Base-by-base conservation (phyloP, 2,329 filamentous ascomycete genomes). In the Hymenoscyphus albidus region DNA sequence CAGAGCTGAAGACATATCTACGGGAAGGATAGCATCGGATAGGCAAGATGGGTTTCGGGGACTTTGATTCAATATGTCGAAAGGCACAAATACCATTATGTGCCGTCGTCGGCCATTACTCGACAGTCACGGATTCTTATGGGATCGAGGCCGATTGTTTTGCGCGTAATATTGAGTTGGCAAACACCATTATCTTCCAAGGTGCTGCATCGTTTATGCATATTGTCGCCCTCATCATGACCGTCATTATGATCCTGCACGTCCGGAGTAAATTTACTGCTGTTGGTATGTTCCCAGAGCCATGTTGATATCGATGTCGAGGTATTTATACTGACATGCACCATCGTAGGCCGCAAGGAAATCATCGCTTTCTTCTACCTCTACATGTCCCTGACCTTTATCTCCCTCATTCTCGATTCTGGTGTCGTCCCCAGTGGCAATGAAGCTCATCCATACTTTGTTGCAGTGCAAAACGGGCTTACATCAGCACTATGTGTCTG, bases 151-250 rank as follows among this genome's bases (percentile, higher is more conserved):
- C 95, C 64, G 86, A 88, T 74, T 99, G 95, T 82, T 98, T 94
- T 80, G 91, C 95, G 65, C 88, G 95, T 65, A 96, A 95, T 74
- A 94, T 99, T 77, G 93, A 97, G 78, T 79, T 98, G 70, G 95
- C 93, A 71, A 99, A 99, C 80, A 99, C 95, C 51, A 94, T 98
- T 80, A 99, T 99, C 75, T 99, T 99, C 77, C 88, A 98, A 79
- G 92, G 89, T 75, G 95, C 93, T 35, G 88, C 93, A 27, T 92
- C 91, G 67, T 93, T 94, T 75, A 91, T 95, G 80, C 95, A 99
- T 78, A 98, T 99, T 70, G 81, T 90, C 64, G 92, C 94, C 14
- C 82, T 99, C 65, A 81, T 88, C 72, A 97, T 99, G 94, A 96
- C 93, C 3, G 90, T 94, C 9, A 89, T 97, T 74, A 99, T 99